Base-by-base conservation (phyloP, 2,329 filamentous ascomycete species). In the Colletotrichum sublineola region DNA sequence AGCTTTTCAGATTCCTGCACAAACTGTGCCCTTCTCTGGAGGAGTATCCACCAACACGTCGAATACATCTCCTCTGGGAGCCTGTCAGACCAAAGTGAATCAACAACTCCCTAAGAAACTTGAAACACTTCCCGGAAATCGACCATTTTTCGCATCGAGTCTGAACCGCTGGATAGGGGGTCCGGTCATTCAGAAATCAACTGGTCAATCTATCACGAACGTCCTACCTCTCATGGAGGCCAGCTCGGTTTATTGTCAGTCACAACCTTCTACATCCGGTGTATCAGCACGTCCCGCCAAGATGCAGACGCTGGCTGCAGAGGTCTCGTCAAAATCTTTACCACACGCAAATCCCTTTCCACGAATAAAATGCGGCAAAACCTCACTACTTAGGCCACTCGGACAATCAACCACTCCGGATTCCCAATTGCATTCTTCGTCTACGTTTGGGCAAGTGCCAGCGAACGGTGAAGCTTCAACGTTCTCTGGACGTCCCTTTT, bases 71-170 rank as follows among this genome's bases (percentile, higher is more conserved):
- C 11, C 12, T 52, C 9, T 31, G 2, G 24, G 24, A 52, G 48
- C 5, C 5, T 18, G 3, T 31, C 24, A 52, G 9, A 15, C 24
- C 1, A 5, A 15, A 18, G n/a, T n/a, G 4, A 50, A 6, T 12
- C 0, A 11, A 2, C n/a, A 50, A 18, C 0, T 8, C 2, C 12
- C 14, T 31, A 31, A 2, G 2, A 29, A 8, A 1, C 1, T 29
- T 31, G 11, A 52, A 6, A 3, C 12, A 52, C 0, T 15, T 24
- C 7, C 7, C 20, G 2, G 5, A 2, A 3, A 48, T 50, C 24
- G 24, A 24, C 24, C 48, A 52, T 29, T 31, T 31, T 6, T 8
- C 48, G 12, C 48, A 52, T 5, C 24, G 12, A 18, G 5, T 29
- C 24, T 15, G n/a, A 15, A 8, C 48, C 48, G 29, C 9, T 50